Evolutionary conservation across 306 rosid species (phyloP).

Genomic region (Rosa chinensis): DNA sequence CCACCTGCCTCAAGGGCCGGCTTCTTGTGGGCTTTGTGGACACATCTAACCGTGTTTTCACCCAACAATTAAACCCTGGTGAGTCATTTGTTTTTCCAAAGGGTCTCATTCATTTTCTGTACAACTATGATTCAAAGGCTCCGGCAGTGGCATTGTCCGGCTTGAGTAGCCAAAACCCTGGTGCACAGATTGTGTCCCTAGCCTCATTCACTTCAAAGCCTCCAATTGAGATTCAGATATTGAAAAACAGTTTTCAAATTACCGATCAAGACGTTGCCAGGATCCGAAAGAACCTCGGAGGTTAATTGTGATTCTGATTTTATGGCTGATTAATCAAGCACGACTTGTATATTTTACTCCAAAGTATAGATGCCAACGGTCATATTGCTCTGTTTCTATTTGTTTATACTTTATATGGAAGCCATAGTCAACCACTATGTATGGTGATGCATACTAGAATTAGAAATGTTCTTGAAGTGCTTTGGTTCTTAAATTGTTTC

Average conservation of each 20-base stretch:
- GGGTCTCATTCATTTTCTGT: slow-evolving; percentile 58
- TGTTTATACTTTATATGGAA: neutral
- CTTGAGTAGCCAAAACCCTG: slow-evolving; percentile 71
- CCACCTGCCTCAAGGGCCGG: slow-evolving; percentile 41
- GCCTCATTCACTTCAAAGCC: slow-evolving; percentile 56
- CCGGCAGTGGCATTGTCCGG: slow-evolving; percentile 56
- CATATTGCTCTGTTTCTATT: neutral
- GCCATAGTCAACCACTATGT: neutral
- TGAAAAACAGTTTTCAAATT: slow-evolving; percentile 48
- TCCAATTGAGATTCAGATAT: slow-evolving; percentile 26
- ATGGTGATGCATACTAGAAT: neutral
- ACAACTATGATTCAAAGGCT: slow-evolving; percentile 30
- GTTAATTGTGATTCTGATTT: slow-evolving; percentile 15
- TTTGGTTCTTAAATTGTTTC: neutral
- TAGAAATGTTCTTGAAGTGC: neutral
- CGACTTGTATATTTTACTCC: neutral
- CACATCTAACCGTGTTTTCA: slow-evolving; percentile 32
- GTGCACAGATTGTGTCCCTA: slow-evolving; percentile 37
- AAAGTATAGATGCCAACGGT: neutral
- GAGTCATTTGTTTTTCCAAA: slow-evolving; percentile 74
- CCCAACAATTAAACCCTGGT: slow-evolving; percentile 39
- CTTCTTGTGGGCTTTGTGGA: slow-evolving; percentile 67
- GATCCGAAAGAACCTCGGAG: slow-evolving; percentile 48
- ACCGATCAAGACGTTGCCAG: slow-evolving; percentile 31
- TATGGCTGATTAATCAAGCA: neutral